These are phyloP conservation scores for Rubroboletus pulcherrimus DNA, from an alignment of 768 basidiomycete genomes.

Conservation along the genomic window DNA sequence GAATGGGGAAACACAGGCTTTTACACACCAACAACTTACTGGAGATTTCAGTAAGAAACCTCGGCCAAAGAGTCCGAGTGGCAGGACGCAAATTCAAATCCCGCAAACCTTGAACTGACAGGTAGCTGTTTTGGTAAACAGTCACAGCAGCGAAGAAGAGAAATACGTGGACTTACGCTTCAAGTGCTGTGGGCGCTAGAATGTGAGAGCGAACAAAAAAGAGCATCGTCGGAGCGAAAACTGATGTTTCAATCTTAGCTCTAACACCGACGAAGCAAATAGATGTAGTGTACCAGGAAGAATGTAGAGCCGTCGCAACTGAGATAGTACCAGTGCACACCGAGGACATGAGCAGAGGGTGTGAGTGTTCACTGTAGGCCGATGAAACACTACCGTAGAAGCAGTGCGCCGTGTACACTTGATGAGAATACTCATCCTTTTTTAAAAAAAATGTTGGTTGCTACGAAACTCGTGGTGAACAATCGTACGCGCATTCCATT, in stretches of 20 bases:
- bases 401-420: neutral
- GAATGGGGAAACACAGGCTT: neutral
- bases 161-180: neutral
- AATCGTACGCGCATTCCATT: neutral
- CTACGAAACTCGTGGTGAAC: neutral
- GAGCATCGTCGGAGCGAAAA: neutral
- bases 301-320: neutral
- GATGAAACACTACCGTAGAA: neutral
- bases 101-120: no score
- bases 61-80: no score
- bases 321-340: neutral
- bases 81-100: no score
- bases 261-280: neutral
- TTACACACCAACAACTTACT: no score
- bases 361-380: no score
- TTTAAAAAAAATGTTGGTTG: neutral
- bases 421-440: neutral
- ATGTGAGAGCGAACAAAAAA: neutral
- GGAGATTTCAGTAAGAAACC: no score
- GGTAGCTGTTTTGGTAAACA: no score
- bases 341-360: neutral
- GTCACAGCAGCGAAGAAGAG: no score
- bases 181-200: neutral
- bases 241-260: neutral
- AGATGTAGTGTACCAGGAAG: neutral